Conservation (phyloP, 768 basidiomycete genomes). For the Rhodotorula babjevae region DNA sequence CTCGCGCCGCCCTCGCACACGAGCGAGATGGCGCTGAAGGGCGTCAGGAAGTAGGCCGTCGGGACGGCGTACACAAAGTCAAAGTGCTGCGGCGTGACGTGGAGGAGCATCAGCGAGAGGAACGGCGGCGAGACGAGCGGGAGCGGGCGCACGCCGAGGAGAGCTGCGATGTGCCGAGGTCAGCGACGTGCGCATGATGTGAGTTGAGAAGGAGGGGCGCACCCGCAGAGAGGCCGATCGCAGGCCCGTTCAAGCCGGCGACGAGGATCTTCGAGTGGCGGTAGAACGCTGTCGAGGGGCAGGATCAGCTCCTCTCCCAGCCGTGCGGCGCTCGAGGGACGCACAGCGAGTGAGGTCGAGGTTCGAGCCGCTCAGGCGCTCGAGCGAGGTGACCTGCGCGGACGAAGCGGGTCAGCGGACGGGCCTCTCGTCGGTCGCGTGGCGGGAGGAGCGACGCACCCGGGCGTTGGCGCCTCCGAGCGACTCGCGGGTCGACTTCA, state of each 20-base stretch:
- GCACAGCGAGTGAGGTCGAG: constrained; percentile 28
- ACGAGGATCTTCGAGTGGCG: constrained; percentile 63
- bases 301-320: too few relatives aligned
- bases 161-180: background rate
- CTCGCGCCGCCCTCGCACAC: constrained; percentile 66
- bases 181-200: background rate
- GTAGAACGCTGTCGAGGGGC: constrained; percentile 34
- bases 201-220: background rate
- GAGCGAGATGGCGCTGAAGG: constrained; percentile 66
- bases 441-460: constrained; percentile 6
- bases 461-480: constrained; percentile 7
- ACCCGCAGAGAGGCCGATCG: constrained; percentile 52
- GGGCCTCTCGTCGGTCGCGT: too few relatives aligned
- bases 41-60: constrained; percentile 60
- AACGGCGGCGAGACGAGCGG: background rate
- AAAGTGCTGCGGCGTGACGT: constrained; percentile 51
- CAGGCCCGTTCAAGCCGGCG: constrained; percentile 68
- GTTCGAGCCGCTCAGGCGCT: constrained; percentile 17
- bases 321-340: too few relatives aligned
- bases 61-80: constrained; percentile 68
- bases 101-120: too few relatives aligned
- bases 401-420: background rate
- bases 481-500: constrained; percentile 13
- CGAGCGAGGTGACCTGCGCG: constrained; percentile 8
- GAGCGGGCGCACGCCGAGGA: background rate